phyloP scores from a whole-genome alignment of 108 stramenopile genomes.

The Cyclotella distinguenda region DNA sequence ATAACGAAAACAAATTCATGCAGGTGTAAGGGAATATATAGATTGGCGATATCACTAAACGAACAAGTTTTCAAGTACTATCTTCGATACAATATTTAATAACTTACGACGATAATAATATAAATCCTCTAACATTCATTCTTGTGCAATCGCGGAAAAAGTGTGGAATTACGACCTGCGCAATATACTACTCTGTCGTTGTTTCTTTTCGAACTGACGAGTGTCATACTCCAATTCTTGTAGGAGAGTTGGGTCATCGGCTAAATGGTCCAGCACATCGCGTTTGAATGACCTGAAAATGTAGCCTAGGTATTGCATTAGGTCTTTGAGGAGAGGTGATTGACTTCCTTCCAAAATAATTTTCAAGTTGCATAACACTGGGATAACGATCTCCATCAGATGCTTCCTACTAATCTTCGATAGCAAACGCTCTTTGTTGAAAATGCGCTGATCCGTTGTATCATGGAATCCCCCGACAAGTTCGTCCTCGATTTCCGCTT shows the following conservation, averaged over 20 bases:
- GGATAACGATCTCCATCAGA: conserved; percentile 88
- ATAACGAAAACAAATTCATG: conserved; percentile 42
- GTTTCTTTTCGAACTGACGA: conserved; percentile 41
- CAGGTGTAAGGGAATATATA: conserved; percentile 7
- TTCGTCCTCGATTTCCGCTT: conserved; percentile 56
- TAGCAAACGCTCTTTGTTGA: conserved; percentile 79
- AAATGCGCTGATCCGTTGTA: conserved; percentile 60
- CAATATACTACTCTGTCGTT: conserved; percentile 10
- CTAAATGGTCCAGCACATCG: conserved; percentile 83
- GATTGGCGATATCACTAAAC: too few relatives aligned
- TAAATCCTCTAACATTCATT: background rate
- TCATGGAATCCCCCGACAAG: conserved; percentile 51
- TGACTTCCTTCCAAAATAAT: conserved; percentile 71
- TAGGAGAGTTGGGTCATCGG: conserved; percentile 73
- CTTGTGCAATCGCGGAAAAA: too few relatives aligned
- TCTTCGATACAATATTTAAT: background rate
- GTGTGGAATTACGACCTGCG: background rate
- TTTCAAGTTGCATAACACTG: conserved; percentile 89
- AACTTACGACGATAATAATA: background rate
- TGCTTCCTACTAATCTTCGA: conserved; percentile 90
- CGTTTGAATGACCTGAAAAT: conserved; percentile 76
- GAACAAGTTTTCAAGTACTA: too few relatives aligned
- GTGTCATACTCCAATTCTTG: conserved; percentile 87
- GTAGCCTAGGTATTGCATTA: conserved; percentile 82
- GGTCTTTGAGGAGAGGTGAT: conserved; percentile 81